Percentiles rank a stretch among this genome's conserved stretches.
Conservation (phyloP, 2,329 filamentous ascomycete species). For the Paecilomyces sp. region DNA sequence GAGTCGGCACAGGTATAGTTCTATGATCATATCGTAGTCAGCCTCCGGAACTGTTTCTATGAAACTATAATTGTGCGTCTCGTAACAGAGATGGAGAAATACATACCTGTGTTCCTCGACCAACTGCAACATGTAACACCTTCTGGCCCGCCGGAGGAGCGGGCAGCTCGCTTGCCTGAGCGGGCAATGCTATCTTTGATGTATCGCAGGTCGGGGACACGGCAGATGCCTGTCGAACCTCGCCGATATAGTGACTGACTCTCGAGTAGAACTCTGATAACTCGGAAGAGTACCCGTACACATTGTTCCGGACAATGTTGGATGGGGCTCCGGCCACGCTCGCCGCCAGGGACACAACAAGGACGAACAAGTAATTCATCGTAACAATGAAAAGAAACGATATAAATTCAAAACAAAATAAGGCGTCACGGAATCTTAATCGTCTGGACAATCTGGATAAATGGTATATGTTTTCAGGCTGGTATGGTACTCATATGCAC, state of each 20-base stretch:
- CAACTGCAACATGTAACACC: slow-evolving; percentile 73
- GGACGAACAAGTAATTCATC: slow-evolving; percentile 9
- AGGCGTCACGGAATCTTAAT: background rate
- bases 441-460: background rate
- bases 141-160: slow-evolving; percentile 52
- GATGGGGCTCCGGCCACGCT: slow-evolving; percentile 28
- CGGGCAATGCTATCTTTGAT: slow-evolving; percentile 26
- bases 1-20: slow-evolving; percentile 79
- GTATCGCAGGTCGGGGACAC: slow-evolving; percentile 23
- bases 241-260: slow-evolving; percentile 32
- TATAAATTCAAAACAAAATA: background rate
- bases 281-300: slow-evolving; percentile 33
- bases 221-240: slow-evolving; percentile 12
- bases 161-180: slow-evolving; percentile 55
- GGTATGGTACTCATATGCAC: background rate
- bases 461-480: background rate
- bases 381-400: background rate
- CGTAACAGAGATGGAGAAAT: background rate
- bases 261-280: slow-evolving; percentile 32
- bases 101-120: slow-evolving; percentile 62
- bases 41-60: slow-evolving; percentile 6
- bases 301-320: slow-evolving; percentile 17
- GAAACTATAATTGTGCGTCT: background rate
- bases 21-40: slow-evolving; percentile 38
- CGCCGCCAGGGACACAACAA: slow-evolving; percentile 23